A percentile compares a stretch with the other conserved stretches of the same genome.
Conservation (phyloP, 805 yeast species). For the Ogataea naganishii region DNA sequence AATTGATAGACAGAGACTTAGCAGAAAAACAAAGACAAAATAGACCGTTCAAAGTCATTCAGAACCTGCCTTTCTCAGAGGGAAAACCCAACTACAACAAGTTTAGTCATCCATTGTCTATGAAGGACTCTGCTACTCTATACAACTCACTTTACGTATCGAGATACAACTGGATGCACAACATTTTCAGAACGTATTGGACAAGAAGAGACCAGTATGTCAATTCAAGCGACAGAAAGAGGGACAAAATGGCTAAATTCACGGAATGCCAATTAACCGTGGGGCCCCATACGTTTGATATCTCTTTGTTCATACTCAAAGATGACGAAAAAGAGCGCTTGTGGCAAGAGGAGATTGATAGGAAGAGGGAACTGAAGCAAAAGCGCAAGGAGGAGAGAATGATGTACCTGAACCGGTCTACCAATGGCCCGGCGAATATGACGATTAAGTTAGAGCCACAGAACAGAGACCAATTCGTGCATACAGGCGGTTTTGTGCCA, state of each 20-base stretch:
- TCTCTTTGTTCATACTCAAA: conserved; percentile 73
- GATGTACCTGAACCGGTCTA: conserved; percentile 16
- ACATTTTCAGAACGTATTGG: conserved; percentile 77
- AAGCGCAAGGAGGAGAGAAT: conserved; percentile 26
- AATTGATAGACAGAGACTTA: conserved; percentile 20
- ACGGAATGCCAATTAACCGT: conserved; percentile 64
- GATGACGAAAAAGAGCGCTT: conserved; percentile 61
- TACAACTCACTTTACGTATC: conserved; percentile 69
- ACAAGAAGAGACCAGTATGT: conserved; percentile 36
- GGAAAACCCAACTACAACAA: conserved; percentile 56
- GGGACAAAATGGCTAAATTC: conserved; percentile 85
- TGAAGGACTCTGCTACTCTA: conserved; percentile 65
- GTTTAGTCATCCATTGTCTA: conserved; percentile 56
- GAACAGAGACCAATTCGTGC: no score
- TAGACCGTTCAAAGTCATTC: conserved; percentile 58
- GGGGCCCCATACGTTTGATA: conserved; percentile 81
- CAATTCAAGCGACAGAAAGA: conserved; percentile 35
- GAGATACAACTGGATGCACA: conserved; percentile 55
- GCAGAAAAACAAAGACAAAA: conserved; percentile 20
- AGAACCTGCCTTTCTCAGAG: conserved; percentile 59
- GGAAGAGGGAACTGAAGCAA: conserved; percentile 18
- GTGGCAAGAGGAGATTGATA: conserved; percentile 21
- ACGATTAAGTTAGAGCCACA: conserved; percentile 6
- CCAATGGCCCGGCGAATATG: conserved; percentile 6
- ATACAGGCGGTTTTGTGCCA: no score